A percentile compares a stretch with the other conserved stretches of the same genome.
These are phyloP conservation scores for Closterium sp. DNA, from an alignment of 139 green algal genomes.

Conservation along the genomic window DNA sequence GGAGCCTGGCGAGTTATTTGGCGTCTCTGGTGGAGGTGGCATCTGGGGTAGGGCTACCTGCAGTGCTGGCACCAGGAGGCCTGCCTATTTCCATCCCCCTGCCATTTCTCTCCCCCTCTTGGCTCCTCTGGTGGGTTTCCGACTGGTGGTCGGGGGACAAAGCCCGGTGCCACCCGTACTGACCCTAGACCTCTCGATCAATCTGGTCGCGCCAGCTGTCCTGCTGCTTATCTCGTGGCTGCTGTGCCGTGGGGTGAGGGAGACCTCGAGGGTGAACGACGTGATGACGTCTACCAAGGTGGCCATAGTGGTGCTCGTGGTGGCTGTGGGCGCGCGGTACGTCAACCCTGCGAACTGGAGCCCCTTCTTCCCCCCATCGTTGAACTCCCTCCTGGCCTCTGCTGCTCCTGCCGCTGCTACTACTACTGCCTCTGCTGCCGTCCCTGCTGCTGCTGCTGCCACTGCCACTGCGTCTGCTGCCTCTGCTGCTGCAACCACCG, in stretches of 20 bases:
- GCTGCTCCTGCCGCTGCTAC: neutral
- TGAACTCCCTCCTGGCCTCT: neutral
- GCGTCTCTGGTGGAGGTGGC: slow-evolving; percentile 1
- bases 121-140: neutral
- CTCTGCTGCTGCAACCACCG: neutral
- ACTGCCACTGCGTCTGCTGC: neutral
- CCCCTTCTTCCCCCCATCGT: slow-evolving; percentile 51
- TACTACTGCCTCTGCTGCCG: neutral
- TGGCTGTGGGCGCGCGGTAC: slow-evolving; percentile 49
- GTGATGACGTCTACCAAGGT: slow-evolving; percentile 45
- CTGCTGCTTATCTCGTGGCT: slow-evolving; percentile 23
- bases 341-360: slow-evolving; percentile 56
- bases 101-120: neutral
- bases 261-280: slow-evolving; percentile 37
- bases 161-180: neutral
- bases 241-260: slow-evolving; percentile 33
- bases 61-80: neutral
- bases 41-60: neutral
- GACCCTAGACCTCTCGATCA: slow-evolving; percentile 17
- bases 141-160: neutral
- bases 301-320: slow-evolving; percentile 51
- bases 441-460: neutral
- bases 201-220: slow-evolving; percentile 31
- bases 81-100: neutral
- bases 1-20: slow-evolving; percentile 40